Percentiles rank a stretch among this genome's conserved stretches.
These are phyloP conservation scores for Asterella californica DNA, from an alignment of 225 moss, liverwort and hornwort species.

Conservation along the genomic window DNA sequence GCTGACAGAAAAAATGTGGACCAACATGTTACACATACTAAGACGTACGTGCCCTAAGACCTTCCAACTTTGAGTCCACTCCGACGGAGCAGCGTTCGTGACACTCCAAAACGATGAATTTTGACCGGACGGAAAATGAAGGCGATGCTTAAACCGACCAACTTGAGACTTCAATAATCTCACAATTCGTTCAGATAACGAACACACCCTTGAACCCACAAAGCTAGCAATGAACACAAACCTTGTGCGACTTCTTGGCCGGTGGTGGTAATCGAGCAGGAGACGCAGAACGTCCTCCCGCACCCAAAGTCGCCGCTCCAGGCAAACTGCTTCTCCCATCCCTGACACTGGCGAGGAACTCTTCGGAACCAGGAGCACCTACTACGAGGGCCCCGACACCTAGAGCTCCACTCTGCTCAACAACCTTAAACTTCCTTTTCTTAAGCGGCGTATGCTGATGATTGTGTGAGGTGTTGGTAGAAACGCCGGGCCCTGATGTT, in stretches of 20 bases:
- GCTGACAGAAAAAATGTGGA: background rate
- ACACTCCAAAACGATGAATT: background rate
- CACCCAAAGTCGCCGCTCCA: constrained; percentile 18
- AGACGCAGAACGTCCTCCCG: constrained; percentile 20
- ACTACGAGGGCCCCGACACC: constrained; percentile 27
- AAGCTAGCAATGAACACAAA: constrained; percentile 22
- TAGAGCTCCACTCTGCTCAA: constrained; percentile 68
- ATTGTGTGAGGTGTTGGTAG: constrained; percentile 27
- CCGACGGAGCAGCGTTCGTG: no score
- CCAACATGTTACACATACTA: background rate
- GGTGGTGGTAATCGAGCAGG: constrained; percentile 49
- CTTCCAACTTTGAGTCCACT: background rate
- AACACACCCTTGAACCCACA: background rate
- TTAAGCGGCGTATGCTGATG: constrained; percentile 76
- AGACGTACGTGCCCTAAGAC: background rate
- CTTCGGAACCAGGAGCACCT: constrained; percentile 9
- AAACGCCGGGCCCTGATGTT: constrained; percentile 22
- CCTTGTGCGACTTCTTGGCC: constrained; percentile 82
- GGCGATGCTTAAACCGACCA: background rate
- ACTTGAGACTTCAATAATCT: background rate
- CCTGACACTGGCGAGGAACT: background rate
- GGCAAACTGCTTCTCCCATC: constrained; percentile 4
- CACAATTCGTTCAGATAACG: background rate
- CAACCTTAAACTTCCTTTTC: constrained; percentile 96
- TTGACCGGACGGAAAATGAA: background rate